These are phyloP conservation scores for Euphorbia pulcherrima DNA, from an alignment of 345 rosid species.

Conservation along the genomic window DNA sequence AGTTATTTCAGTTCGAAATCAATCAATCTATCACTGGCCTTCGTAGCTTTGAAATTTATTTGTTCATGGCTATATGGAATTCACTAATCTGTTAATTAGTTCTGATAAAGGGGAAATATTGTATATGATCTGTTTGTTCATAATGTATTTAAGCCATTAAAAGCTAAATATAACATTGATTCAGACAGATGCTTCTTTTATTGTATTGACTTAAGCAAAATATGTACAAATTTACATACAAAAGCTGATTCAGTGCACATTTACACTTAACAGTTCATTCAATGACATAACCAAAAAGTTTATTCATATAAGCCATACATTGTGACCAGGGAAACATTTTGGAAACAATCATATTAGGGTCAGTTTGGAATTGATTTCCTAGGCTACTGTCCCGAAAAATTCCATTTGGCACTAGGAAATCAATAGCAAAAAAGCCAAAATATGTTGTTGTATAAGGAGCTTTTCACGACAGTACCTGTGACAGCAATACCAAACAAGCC, in stretches of 20 bases:
- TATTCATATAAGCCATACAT: neutral
- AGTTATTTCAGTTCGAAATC: conserved; percentile 2
- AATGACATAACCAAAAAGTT: neutral
- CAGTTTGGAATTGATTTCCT: no score
- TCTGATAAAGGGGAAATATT: no score
- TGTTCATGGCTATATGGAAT: neutral
- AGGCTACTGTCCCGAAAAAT: no score
- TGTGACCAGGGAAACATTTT: neutral
- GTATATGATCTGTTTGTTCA: no score
- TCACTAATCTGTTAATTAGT: neutral
- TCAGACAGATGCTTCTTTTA: neutral
- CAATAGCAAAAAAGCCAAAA: no score
- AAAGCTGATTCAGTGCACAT: neutral
- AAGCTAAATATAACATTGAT: neutral
- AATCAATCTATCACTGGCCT: no score
- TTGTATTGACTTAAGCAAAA: neutral
- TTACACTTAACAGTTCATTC: no score
- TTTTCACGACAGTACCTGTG: neutral
- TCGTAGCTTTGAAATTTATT: neutral
- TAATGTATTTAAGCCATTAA: neutral
- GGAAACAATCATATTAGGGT: neutral
- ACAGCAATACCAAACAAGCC: neutral
- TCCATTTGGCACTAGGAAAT: no score
- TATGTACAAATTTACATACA: neutral
- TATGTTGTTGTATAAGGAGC: neutral